These are phyloP conservation scores for Aphanomyces astaci DNA, from an alignment of 352 stramenopile species.

Conservation along the genomic window DNA sequence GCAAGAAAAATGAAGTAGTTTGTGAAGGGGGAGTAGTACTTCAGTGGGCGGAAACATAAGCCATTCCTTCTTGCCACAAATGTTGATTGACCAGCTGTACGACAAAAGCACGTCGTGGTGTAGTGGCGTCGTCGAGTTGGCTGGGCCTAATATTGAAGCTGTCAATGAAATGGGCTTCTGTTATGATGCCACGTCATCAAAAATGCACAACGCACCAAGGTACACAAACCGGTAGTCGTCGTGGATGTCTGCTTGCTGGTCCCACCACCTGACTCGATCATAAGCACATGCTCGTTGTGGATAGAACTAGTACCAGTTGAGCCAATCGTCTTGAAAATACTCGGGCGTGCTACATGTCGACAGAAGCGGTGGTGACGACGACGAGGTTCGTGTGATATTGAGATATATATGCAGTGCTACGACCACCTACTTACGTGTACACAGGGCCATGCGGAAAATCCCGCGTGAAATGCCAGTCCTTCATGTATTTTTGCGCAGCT, in stretches of 20 bases:
- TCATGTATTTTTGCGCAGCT: slow-evolving; percentile 65
- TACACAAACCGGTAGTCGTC: slow-evolving; percentile 97
- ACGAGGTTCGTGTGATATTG: too few relatives aligned
- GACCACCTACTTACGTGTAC: slow-evolving; percentile 46
- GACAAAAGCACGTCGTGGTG: slow-evolving; percentile 96
- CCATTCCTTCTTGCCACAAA: slow-evolving; percentile 93
- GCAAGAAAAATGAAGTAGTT: too few relatives aligned
- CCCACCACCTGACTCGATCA: slow-evolving; percentile 50
- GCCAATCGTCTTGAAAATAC: slow-evolving; percentile 88
- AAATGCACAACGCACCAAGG: slow-evolving; percentile 48
- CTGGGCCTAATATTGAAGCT: slow-evolving; percentile 51
- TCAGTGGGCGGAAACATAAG: slow-evolving; percentile 77
- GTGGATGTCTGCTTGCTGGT: slow-evolving; percentile 45
- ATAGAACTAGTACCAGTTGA: too few relatives aligned
- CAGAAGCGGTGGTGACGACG: slow-evolving; percentile 5
- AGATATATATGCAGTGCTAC: too few relatives aligned
- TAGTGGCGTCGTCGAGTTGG: slow-evolving; percentile 82
- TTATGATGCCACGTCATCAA: neutral
- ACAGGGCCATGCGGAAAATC: slow-evolving; percentile 33
- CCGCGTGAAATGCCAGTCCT: slow-evolving; percentile 82
- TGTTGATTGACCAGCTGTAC: slow-evolving; percentile 96
- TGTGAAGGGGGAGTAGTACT: slow-evolving; percentile 27
- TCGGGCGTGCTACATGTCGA: slow-evolving; percentile 47
- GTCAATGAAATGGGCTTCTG: neutral
- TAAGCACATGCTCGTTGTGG: slow-evolving; percentile 23